These are phyloP conservation scores for Begonia peltatifolia DNA, from an alignment of 306 rosid species.

Conservation along the genomic window DNA sequence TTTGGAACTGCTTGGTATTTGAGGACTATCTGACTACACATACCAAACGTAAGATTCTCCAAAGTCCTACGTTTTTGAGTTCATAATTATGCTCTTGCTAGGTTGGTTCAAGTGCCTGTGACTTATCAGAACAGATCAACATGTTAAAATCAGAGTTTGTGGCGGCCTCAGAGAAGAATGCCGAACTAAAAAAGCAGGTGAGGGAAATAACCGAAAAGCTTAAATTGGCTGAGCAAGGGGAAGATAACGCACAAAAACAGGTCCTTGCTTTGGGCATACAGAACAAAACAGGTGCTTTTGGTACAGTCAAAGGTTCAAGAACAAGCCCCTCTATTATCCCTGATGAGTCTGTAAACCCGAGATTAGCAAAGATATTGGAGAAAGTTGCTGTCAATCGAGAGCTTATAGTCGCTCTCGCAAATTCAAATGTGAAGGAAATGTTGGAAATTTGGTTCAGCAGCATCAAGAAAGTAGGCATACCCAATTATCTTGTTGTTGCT, in stretches of 20 bases:
- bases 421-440: slow-evolving; percentile 74
- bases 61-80: no score
- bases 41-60: no score
- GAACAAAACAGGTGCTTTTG: slow-evolving; percentile 67
- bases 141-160: slow-evolving; percentile 50
- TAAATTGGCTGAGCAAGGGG: slow-evolving; percentile 54
- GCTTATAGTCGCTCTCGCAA: slow-evolving; percentile 79
- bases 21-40: not conserved
- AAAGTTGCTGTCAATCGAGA: slow-evolving; percentile 54
- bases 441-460: slow-evolving; percentile 69
- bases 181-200: slow-evolving; percentile 38
- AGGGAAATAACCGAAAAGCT: slow-evolving; percentile 62
- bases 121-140: slow-evolving; percentile 51
- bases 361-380: slow-evolving; percentile 68
- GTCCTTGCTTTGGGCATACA: slow-evolving; percentile 52
- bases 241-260: slow-evolving; percentile 75
- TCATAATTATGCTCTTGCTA: slow-evolving; percentile 13
- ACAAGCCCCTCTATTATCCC: slow-evolving; percentile 58
- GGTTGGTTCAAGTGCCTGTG: slow-evolving; percentile 48
- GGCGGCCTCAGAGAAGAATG: slow-evolving; percentile 38
- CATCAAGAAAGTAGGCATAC: slow-evolving; percentile 57
- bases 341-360: slow-evolving; percentile 75
- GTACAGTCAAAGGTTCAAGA: slow-evolving; percentile 66
- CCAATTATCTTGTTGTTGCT: slow-evolving; percentile 78
- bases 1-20: no score